Conservation (phyloP, 208 protist genomes). For the Leishmania martiniquensis region DNA sequence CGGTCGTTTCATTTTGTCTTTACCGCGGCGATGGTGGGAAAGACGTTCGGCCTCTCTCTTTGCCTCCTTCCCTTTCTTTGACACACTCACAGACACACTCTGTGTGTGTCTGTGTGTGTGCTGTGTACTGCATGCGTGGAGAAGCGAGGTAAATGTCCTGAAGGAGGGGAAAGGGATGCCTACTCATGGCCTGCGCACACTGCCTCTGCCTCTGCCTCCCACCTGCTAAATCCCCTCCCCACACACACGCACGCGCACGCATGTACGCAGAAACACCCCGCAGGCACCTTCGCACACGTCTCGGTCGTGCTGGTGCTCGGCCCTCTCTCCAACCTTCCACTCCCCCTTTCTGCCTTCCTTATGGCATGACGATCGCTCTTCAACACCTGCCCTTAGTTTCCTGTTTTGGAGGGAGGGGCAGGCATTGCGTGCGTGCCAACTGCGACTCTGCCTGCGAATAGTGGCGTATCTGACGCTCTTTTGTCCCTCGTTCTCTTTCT, state of each 20-base stretch:
- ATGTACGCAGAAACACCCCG: slow-evolving; percentile 5
- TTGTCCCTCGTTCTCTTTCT: slow-evolving; percentile 7
- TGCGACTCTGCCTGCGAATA: background rate
- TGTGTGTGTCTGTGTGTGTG: too few relatives aligned
- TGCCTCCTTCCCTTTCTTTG: background rate
- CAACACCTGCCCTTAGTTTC: background rate
- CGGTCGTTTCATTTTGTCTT: background rate
- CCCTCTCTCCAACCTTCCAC: background rate
- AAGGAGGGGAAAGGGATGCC: background rate
- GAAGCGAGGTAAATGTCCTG: background rate
- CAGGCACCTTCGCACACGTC: background rate
- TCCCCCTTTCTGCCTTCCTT: background rate
- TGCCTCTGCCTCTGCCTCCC: background rate
- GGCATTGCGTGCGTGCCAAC: background rate
- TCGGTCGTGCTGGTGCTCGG: background rate
- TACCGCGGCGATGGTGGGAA: background rate
- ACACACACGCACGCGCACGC: background rate
- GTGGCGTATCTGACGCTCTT: background rate
- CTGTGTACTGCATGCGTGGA: too few relatives aligned
- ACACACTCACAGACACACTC: too few relatives aligned
- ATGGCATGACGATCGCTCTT: slow-evolving; percentile 1
- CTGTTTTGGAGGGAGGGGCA: background rate
- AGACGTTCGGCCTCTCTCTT: background rate
- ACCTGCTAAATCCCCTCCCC: background rate
- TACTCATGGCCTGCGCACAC: background rate